Percentiles rank a stretch among this genome's conserved stretches.
Conservation (phyloP, 306 rosid species). For the Vicia sativa region DNA sequence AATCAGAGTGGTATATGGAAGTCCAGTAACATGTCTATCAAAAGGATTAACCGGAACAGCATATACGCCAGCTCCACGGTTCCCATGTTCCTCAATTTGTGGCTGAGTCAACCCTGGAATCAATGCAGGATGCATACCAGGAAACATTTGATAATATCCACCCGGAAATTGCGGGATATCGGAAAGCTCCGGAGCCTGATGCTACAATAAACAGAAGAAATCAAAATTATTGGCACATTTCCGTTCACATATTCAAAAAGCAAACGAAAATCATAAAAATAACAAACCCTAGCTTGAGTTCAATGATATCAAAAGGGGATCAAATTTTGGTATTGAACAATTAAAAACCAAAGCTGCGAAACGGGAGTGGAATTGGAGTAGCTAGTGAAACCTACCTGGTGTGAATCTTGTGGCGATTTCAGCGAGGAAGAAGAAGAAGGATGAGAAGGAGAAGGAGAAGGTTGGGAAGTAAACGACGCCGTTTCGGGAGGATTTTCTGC, state of each 20-base stretch:
- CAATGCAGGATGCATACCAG: conserved; percentile 70
- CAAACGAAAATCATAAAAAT: background rate
- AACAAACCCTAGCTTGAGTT: conserved; percentile 26
- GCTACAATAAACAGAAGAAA: conserved; percentile 35
- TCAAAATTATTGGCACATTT: background rate
- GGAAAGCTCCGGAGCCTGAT: conserved; percentile 58
- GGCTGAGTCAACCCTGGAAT: conserved; percentile 56
- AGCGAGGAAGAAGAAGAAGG: conserved; percentile 22
- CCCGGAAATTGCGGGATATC: conserved; percentile 45
- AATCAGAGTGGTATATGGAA: conserved; percentile 63
- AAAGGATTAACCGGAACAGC: conserved; percentile 74
- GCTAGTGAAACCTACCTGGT: conserved; percentile 63
- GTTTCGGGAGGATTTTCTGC: conserved; percentile 52
- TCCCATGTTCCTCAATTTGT: conserved; percentile 62
- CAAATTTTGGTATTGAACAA: background rate
- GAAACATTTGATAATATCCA: conserved; percentile 71
- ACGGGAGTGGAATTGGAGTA: conserved; percentile 32
- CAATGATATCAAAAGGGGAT: conserved; percentile 20
- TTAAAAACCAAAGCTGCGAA: background rate
- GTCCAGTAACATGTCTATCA: conserved; percentile 70
- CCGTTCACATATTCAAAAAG: conserved; percentile 12
- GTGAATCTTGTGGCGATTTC: conserved; percentile 43
- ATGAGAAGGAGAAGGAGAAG: conserved; percentile 35
- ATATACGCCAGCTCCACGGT: conserved; percentile 89
- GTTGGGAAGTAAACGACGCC: conserved; percentile 45